A percentile compares a stretch with the other conserved stretches of the same genome.
Evolutionary conservation across 2,329 filamentous ascomycete genomes (phyloP).

Genomic region (Plenodomus biglobosus): DNA sequence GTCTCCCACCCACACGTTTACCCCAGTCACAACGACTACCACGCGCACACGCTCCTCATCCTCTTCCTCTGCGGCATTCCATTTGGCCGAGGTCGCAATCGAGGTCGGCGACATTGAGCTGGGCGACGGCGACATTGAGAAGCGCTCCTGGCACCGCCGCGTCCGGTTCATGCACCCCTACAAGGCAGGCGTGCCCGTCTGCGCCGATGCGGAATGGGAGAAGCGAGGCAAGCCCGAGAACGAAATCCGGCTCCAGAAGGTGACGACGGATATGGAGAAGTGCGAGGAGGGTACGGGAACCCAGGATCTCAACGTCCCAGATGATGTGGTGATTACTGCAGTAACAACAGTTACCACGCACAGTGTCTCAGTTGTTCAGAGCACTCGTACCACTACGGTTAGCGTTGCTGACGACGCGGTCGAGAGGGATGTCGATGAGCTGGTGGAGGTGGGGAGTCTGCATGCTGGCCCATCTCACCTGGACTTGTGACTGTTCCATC

Average conservation of each 20-base stretch:
- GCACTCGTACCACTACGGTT: neutral
- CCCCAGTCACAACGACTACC: neutral
- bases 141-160: conserved; percentile 22
- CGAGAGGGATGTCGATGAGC: neutral
- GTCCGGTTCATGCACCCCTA: conserved; percentile 22
- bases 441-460: neutral
- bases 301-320: conserved; percentile 5
- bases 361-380: neutral
- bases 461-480: neutral
- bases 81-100: neutral
- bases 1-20: conserved; percentile 1
- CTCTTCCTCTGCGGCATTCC: neutral
- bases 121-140: neutral
- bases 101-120: too few species aligned
- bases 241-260: conserved; percentile 19
- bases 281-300: neutral
- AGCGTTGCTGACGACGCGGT: neutral
- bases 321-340: neutral
- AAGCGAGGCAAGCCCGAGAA: conserved; percentile 13
- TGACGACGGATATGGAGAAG: conserved; percentile 5
- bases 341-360: neutral
- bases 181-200: conserved; percentile 2
- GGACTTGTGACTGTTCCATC: neutral
- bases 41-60: neutral
- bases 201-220: conserved; percentile 28